Evolutionary conservation across 2,329 filamentous ascomycete species (phyloP).

Genomic region (Teratosphaeria nubilosa): DNA sequence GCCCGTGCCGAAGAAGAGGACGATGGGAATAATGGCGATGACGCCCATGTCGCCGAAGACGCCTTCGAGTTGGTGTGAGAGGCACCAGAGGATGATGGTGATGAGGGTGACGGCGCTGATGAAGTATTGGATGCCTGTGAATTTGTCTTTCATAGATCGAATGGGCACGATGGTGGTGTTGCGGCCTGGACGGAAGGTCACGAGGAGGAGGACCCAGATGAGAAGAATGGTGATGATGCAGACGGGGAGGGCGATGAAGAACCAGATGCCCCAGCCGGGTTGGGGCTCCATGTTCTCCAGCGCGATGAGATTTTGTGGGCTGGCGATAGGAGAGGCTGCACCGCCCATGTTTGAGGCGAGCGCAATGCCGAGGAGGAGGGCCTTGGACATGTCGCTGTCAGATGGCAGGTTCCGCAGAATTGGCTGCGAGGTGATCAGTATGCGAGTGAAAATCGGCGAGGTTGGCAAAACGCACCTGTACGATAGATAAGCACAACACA

Average conservation of each 20-base stretch:
- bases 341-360: conserved; percentile 92
- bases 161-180: conserved; percentile 88
- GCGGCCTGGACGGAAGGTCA: conserved; percentile 74
- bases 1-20: conserved; percentile 91
- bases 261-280: conserved; percentile 92
- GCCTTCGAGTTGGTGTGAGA: conserved; percentile 75
- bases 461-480: conserved; percentile 53
- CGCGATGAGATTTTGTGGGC: conserved; percentile 93
- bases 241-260: conserved; percentile 89
- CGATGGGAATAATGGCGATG: conserved; percentile 89
- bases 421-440: conserved; percentile 44
- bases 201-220: conserved; percentile 79
- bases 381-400: conserved; percentile 88
- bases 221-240: conserved; percentile 78
- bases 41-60: conserved; percentile 98
- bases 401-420: conserved; percentile 86
- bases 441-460: not conserved
- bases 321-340: conserved; percentile 92
- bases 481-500: conserved; percentile 94
- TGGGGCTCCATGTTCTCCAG: conserved; percentile 89
- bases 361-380: conserved; percentile 88
- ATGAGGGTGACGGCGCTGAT: conserved; percentile 71
- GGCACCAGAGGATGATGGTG: conserved; percentile 88
- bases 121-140: conserved; percentile 86
- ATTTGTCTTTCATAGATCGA: conserved; percentile 76